Evolutionary conservation across 306 rosid genomes (phyloP).

Genomic region (Casuarina cunninghamiana): DNA sequence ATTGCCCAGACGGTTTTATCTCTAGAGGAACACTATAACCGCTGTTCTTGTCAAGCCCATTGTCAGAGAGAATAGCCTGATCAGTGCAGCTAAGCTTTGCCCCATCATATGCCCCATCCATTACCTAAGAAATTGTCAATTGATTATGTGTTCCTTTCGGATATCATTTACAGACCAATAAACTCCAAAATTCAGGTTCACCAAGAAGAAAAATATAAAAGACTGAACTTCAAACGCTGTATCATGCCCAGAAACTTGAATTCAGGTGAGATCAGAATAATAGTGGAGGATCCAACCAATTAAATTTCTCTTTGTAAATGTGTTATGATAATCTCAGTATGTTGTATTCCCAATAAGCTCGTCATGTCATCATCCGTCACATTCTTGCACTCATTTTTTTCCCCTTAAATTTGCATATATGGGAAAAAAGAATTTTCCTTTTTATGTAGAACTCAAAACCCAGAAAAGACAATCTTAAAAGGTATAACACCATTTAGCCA

Average conservation of each 20-base stretch:
- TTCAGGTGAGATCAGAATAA: not conserved
- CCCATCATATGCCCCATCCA: slow-evolving; percentile 84
- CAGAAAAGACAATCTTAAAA: not conserved
- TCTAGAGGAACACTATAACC: slow-evolving; percentile 75
- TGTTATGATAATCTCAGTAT: not conserved
- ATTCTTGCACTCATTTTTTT: not conserved
- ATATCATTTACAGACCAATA: slow-evolving; percentile 13
- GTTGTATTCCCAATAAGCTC: not conserved
- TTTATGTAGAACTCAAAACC: not conserved
- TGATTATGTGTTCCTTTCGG: slow-evolving; percentile 19
- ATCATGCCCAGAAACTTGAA: not conserved
- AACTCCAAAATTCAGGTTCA: slow-evolving; percentile 17
- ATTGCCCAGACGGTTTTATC: slow-evolving; percentile 90
- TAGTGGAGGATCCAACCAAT: not conserved
- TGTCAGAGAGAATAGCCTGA: slow-evolving; percentile 86
- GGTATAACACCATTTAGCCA: too few relatives aligned
- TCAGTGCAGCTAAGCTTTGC: slow-evolving; percentile 55
- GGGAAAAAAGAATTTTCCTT: not conserved
- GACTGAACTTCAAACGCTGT: not conserved
- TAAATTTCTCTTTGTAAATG: not conserved
- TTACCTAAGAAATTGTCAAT: slow-evolving; percentile 49
- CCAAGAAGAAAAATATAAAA: not conserved
- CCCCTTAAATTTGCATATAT: not conserved
- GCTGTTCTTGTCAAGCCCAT: slow-evolving; percentile 49
- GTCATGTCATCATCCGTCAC: not conserved